Base-by-base conservation (phyloP, 805 yeast species). In the Huiozyma naganishii region DNA sequence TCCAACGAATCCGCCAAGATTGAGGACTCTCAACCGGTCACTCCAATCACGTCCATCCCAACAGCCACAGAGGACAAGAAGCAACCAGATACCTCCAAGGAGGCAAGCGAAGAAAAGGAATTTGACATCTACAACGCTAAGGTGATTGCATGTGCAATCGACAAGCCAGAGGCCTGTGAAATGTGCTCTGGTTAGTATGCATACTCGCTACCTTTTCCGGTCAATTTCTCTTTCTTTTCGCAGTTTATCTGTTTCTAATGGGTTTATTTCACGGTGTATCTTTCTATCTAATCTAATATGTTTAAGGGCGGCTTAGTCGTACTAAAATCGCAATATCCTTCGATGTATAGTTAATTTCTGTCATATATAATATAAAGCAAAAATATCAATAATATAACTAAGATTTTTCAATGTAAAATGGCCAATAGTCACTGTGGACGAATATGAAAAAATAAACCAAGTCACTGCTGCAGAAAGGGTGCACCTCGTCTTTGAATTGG, bases 151-250 rank as follows among this genome's bases (percentile, higher is more conserved):
- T 90, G 98, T 73, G 95, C 97, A 45, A 88, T 92, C 64, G 80
- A 84, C 65, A 90, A 92, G 71, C 97, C 97, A 47, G 97, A 86
- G 70, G 79, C 97, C 41, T 90, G 98, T 70, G 90, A 90, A 61
- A 92, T 92, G 97, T 92, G 98, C 73, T 90, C 97, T 47, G 97
- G 97, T 71, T 92, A 69, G 66, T 17, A 17, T 17, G 23, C 23
- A 17, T 17, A 17, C 23, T 17, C 4, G 23, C 23, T 17, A 17
- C 2, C 23, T 17, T 17, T 17, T 45, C 36, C 13, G 29, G 7
- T 38, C 8, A 12, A 11, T 17, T 34, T 34, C 37, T 13, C 8
- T 34, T 34, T 34, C 9, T 12, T 34, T n/a, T n/a, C 37, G 12
- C 32, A n/a, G 27, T 23, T 39, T 32, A 6, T 13, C 27, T 39